Base-by-base conservation (phyloP, 176 grass and related monocot species). In the Oryza officinalis region DNA sequence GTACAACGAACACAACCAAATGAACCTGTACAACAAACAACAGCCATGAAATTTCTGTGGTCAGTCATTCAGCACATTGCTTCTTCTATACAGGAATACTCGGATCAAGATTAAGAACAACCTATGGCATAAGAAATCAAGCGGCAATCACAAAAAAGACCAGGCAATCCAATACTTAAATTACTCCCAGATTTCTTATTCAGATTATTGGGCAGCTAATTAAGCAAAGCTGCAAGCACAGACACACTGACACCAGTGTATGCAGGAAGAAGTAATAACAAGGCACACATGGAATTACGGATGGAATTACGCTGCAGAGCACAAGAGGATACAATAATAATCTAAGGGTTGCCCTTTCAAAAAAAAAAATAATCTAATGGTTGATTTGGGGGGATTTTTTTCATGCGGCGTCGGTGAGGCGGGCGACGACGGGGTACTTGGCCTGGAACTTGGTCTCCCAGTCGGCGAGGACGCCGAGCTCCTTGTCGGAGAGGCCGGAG, bases 361-460 rank as follows among this genome's bases (percentile, higher is more conserved):
- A n/a, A n/a, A n/a, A n/a, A n/a, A n/a, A n/a, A n/a, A n/a, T n/a
- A n/a, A n/a, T n/a, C n/a, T n/a, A n/a, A n/a, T n/a, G 40, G 26
- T 28, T 2, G 2, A 1, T 10, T 10, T 9, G 4, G 49, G 49
- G 20, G 18, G 33, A 5, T 35, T 38, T 8, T 68, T 0, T 18
- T 89, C 63, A 80, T 17, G 76, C 44, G 17, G 64, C n/a, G 88
- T 70, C 86, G 61, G 79, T 69, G 57, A 98, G 82, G 87, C 82
- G 86, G 64, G 73, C 91, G 61, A 90, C 85, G 73, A 98, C 72
- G 60, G 93, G 96, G 82, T 98, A 98, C 84, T 98, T 98, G 71
- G 91, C 93, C 89, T 90, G 85, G 87, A 98, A 98, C 87, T 98
- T 98, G 72, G 85, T 92, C 91, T 95, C 93, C 96, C 96, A 98